Conservation (phyloP, 176 grass and related monocot genomes). For the barley (Hordeum vulgare) region MorexV3_pseudomolecules_assembly NC_058524.1:626370880-626371379, state of each 20-base stretch:
- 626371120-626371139: too few relatives aligned
- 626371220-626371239: background rate
- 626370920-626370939: background rate
- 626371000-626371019: too few relatives aligned
- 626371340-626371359: background rate
- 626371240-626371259: background rate
- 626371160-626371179: background rate
- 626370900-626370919: background rate
- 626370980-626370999: too few relatives aligned
- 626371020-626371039: too few relatives aligned
- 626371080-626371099: too few relatives aligned
- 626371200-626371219: background rate
- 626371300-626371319: background rate
- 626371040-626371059: too few relatives aligned
- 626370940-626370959: too few relatives aligned
- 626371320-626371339: background rate
- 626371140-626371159: too few relatives aligned
- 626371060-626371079: too few relatives aligned
- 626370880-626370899: background rate
- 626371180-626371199: background rate
- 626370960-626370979: too few relatives aligned
- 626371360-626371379: background rate
- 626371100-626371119: too few relatives aligned
- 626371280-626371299: background rate
- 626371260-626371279: background rate